Evolutionary conservation across 345 rosid species (phyloP).

Genomic region (Brassica incana): DNA sequence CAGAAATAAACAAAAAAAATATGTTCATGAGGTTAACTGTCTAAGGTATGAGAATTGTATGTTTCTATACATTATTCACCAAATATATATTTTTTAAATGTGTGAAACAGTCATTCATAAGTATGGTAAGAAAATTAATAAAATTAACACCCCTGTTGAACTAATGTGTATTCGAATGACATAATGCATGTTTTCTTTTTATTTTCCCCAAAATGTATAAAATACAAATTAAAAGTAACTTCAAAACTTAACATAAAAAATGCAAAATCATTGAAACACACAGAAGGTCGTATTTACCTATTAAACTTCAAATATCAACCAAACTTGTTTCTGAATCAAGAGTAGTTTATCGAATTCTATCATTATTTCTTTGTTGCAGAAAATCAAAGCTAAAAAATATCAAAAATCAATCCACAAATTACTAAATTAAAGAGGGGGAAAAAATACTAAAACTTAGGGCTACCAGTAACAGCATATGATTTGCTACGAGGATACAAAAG

Average conservation of each 20-base stretch:
- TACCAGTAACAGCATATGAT: constrained; percentile 45
- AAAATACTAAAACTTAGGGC: constrained; percentile 14
- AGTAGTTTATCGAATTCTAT: neutral
- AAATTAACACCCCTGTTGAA: neutral
- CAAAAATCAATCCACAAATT: constrained; percentile 3
- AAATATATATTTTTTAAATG: neutral
- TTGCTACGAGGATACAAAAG: constrained; percentile 48
- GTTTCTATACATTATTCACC: neutral
- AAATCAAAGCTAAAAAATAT: constrained; percentile 3
- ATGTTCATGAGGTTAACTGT: no score
- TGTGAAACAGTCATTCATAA: neutral
- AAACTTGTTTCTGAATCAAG: neutral
- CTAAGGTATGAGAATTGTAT: neutral
- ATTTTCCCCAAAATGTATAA: neutral
- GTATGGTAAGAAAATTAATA: neutral
- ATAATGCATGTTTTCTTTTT: neutral
- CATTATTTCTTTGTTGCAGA: constrained; percentile 7
- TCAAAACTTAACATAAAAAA: neutral
- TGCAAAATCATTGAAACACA: neutral
- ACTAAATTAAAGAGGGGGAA: neutral
- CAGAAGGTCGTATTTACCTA: neutral
- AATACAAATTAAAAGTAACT: neutral
- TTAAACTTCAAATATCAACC: neutral
- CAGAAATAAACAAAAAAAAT: neutral
- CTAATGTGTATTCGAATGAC: neutral